Evolutionary conservation across 805 yeast genomes (phyloP).

Genomic region (Kuraishia floccosa): DNA sequence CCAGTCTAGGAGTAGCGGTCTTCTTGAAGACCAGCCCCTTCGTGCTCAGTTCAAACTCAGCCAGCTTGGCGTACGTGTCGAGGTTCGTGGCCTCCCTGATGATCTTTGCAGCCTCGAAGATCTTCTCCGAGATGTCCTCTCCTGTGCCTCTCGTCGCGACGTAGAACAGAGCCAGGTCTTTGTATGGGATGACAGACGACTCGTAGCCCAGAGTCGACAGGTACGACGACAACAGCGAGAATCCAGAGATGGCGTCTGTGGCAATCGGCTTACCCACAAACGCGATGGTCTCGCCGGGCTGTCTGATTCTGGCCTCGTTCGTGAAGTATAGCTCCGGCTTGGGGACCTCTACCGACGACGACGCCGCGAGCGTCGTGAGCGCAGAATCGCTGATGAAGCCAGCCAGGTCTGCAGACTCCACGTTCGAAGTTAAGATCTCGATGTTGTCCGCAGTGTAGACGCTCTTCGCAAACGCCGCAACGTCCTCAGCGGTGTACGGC

Average conservation of each 20-base stretch:
- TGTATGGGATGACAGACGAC: conserved; percentile 50
- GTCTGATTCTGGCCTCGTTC: conserved; percentile 57
- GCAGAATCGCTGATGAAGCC: conserved; percentile 57
- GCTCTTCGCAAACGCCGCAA: conserved; percentile 53
- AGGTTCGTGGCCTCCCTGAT: conserved; percentile 43
- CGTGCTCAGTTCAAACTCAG: conserved; percentile 30
- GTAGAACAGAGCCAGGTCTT: conserved; percentile 74
- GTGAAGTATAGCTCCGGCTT: conserved; percentile 34
- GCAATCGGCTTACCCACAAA: conserved; percentile 74
- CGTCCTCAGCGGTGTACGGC: conserved; percentile 47
- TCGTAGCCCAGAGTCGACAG: conserved; percentile 38
- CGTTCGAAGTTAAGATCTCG: conserved; percentile 63
- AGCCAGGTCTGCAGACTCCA: conserved; percentile 57
- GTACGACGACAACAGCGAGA: conserved; percentile 61
- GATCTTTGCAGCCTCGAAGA: conserved; percentile 44
- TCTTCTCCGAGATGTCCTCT: conserved; percentile 43
- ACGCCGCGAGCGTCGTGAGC: conserved; percentile 38
- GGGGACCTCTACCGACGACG: too few relatives aligned
- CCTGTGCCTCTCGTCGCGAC: conserved; percentile 54
- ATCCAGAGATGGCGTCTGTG: conserved; percentile 50
- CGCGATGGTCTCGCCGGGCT: conserved; percentile 56
- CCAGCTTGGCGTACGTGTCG: conserved; percentile 47
- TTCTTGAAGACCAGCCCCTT: conserved; percentile 24
- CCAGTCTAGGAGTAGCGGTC: conserved; percentile 21
- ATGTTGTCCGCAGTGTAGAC: conserved; percentile 65